phyloP scores from a whole-genome alignment of 73 alveolate genomes.

The Tetrahymena malaccensis region DNA sequence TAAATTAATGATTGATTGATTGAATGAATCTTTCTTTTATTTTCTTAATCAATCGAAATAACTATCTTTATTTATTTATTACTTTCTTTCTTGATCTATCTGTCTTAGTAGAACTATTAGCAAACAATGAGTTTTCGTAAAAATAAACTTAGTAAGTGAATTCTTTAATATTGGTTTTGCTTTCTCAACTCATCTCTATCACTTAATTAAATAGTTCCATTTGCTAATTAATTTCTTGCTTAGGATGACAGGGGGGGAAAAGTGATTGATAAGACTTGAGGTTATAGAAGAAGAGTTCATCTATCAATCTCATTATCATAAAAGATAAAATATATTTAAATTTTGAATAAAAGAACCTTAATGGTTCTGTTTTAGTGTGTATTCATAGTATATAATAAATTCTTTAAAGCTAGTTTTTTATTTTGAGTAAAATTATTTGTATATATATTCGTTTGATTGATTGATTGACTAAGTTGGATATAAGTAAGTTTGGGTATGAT shows the following conservation, averaged over 20 bases:
- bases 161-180: too few species aligned
- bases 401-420: neutral
- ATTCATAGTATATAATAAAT: neutral
- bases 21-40: neutral
- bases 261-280: neutral
- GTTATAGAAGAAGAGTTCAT: neutral
- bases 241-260: neutral
- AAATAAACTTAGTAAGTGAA: neutral
- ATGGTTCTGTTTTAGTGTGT: neutral
- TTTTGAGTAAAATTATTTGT: neutral
- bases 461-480: neutral
- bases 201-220: neutral
- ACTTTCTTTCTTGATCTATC: too few species aligned
- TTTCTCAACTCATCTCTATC: neutral
- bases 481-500: neutral
- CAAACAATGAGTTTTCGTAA: neutral
- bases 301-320: neutral
- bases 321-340: neutral
- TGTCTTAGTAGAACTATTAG: neutral
- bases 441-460: neutral
- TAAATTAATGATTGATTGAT: too few species aligned
- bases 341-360: neutral
- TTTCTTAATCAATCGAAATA: too few species aligned
- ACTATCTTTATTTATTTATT: too few species aligned
- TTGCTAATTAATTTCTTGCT: neutral